Conservation (phyloP, 139 green algal genomes). For the Ostreobium quekettii region DNA sequence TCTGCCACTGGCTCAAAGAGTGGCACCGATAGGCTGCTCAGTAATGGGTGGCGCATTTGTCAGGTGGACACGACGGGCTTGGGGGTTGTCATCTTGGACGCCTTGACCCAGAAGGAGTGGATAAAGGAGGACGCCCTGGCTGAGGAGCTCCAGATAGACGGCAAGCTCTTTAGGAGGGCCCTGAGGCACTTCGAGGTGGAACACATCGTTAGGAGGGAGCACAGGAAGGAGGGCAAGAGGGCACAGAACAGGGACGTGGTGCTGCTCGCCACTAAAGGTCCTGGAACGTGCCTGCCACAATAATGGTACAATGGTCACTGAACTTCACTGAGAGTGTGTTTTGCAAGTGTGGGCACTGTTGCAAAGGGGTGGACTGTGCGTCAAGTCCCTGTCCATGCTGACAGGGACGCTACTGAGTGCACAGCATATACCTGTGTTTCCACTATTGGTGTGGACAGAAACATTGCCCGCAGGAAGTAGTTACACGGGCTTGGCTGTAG, state of each 20-base stretch:
- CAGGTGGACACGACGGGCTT: conserved; percentile 36
- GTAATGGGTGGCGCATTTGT: neutral
- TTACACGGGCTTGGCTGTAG: too few species aligned
- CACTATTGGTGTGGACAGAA: too few species aligned
- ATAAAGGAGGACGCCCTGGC: conserved; percentile 36
- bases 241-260: conserved; percentile 5
- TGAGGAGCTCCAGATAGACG: conserved; percentile 26
- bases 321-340: too few species aligned
- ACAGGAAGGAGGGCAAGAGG: conserved; percentile 11
- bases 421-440: too few species aligned
- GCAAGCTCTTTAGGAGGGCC: conserved; percentile 29
- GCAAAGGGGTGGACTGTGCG: too few species aligned
- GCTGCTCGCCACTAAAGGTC: neutral
- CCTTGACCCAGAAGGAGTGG: conserved; percentile 35
- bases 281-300: too few species aligned
- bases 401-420: too few species aligned
- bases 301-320: too few species aligned
- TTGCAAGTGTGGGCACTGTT: too few species aligned
- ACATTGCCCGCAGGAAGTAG: too few species aligned
- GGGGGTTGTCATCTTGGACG: conserved; percentile 40
- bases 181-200: conserved; percentile 35
- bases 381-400: too few species aligned
- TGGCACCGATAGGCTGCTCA: neutral
- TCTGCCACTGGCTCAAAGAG: neutral
- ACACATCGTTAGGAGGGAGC: neutral